Base-by-base conservation (phyloP, 805 yeast genomes). In the Candida chilensis region DNA sequence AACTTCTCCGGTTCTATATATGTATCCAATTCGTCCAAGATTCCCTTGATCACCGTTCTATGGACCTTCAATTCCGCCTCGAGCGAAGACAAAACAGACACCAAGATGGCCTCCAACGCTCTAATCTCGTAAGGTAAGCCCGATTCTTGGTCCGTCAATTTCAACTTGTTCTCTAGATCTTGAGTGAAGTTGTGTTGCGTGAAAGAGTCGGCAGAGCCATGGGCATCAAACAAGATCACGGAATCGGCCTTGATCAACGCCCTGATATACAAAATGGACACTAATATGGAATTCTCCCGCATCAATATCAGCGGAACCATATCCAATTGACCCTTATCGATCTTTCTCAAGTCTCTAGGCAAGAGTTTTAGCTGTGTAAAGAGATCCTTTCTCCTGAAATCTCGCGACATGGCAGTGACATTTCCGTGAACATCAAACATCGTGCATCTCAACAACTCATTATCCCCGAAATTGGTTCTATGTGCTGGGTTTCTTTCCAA, bases 51-150 rank as follows among this genome's bases (percentile, higher is more conserved):
- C 5, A 83, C 80, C 0, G 82, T 80, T 5, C 76, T 71, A 40
- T 85, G 92, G 5, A 84, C 86, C 41, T 79, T 80, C 82, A 88
- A 76, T 48, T 92, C 98, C 1, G 88, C 78, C 28, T 79, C 78
- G 29, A 92, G 57, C 36, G 86, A 82, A 1, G 82, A 67, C 22
- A 86, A 68, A 2, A 85, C 94, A 31, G 83, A 78, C 18, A 85
- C 75, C 38, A 92, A 69, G 6, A 92, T 81, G 0, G 94, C 77
- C 46, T 92, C 98, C 24, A 92, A 49, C 0, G 96, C 98, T 28
- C 94, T 62, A 46, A 88, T 78, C 47, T 92, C 98, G 52, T 87
- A 92, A 0, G 95, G 90, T 13, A 86, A 58, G 2, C 53, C 42
- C 11, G 50, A 52, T 4, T 40, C 44, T 11, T 53, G 54, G 3